Conservation (phyloP, 2,329 filamentous ascomycete species). For the Aspergillus fumigatus region DNA sequence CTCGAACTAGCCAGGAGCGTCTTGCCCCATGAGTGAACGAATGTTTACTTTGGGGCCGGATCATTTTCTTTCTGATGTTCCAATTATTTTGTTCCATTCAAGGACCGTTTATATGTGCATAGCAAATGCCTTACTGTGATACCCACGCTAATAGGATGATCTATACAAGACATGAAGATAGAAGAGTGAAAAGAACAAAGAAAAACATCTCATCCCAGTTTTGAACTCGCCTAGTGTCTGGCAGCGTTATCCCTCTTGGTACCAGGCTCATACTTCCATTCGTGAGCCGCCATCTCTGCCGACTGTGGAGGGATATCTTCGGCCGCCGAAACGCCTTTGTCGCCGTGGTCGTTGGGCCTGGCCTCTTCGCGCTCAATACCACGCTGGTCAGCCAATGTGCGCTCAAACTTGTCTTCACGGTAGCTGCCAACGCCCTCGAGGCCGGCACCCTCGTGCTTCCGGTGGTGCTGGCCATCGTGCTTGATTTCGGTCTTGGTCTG, state of each 20-base stretch:
- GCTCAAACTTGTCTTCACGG: slow-evolving; percentile 18
- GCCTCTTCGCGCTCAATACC: slow-evolving; percentile 26
- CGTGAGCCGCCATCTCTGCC: slow-evolving; percentile 23
- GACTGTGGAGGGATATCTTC: slow-evolving; percentile 26
- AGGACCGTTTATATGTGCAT: not conserved
- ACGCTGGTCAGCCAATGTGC: slow-evolving; percentile 22
- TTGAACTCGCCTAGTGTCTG: not conserved
- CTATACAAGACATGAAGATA: slow-evolving; percentile 1
- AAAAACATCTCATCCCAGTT: not conserved
- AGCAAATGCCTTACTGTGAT: slow-evolving; percentile 1
- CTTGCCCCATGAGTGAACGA: not conserved
- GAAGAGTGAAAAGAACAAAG: not conserved
- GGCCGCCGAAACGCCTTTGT: slow-evolving; percentile 28
- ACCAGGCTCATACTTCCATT: slow-evolving; percentile 25
- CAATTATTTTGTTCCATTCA: not conserved
- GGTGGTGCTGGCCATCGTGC: slow-evolving; percentile 42
- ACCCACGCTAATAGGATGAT: slow-evolving; percentile 6
- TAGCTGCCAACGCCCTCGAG: slow-evolving; percentile 42
- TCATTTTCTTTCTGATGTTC: not conserved
- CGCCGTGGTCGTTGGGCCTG: slow-evolving; percentile 15
- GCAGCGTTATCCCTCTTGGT: slow-evolving; percentile 18
- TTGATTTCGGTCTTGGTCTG: slow-evolving; percentile 46
- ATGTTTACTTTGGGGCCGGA: slow-evolving; percentile 3
- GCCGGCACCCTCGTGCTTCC: slow-evolving; percentile 41
- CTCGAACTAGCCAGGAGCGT: not conserved